Evolutionary conservation across 108 stramenopile species (phyloP).

Genomic region (Cylindrotheca closterium): DNA sequence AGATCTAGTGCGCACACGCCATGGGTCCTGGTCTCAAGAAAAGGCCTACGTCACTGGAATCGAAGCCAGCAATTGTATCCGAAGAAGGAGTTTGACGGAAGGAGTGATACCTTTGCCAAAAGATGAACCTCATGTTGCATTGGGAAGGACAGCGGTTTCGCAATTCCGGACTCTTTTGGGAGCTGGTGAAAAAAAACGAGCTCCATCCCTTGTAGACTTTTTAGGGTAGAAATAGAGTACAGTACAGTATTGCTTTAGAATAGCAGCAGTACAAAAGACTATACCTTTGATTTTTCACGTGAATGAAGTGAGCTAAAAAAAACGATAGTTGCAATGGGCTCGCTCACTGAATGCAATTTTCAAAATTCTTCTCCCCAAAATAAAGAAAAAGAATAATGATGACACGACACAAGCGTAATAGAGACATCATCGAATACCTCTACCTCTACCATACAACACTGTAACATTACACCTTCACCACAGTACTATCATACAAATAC

Average conservation of each 20-base stretch:
- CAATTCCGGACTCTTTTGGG: constrained; percentile 31
- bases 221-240: constrained; percentile 37
- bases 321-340: too few relatives aligned
- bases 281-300: too few relatives aligned
- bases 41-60: constrained; percentile 85
- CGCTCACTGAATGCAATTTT: too few relatives aligned
- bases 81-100: constrained; percentile 19
- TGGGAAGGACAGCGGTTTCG: constrained; percentile 38
- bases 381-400: too few relatives aligned
- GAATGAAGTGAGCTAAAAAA: too few relatives aligned
- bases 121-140: constrained; percentile 75
- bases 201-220: constrained; percentile 65
- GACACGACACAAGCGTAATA: too few relatives aligned
- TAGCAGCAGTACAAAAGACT: too few relatives aligned
- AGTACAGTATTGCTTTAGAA: neutral
- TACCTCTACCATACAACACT: too few relatives aligned
- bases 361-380: too few relatives aligned
- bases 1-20: constrained; percentile 67
- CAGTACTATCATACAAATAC: too few relatives aligned
- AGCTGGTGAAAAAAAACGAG: constrained; percentile 25
- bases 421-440: too few relatives aligned
- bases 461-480: too few relatives aligned
- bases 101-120: constrained; percentile 50
- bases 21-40: constrained; percentile 87
- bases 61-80: constrained; percentile 64